Evolutionary conservation across 176 grass and related monocot genomes (phyloP).

Genomic region (Canna indica): DNA sequence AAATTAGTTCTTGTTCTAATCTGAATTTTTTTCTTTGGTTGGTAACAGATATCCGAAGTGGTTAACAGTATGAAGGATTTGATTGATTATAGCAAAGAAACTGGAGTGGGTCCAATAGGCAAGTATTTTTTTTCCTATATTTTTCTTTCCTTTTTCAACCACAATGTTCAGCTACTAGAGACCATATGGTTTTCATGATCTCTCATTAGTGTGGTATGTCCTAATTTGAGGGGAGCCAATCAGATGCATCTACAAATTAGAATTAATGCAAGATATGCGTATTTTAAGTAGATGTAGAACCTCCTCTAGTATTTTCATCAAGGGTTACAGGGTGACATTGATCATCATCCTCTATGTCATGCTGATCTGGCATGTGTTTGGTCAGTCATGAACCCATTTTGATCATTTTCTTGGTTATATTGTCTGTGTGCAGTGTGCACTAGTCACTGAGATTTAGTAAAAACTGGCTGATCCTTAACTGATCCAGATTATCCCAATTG

Average conservation of each 20-base stretch:
- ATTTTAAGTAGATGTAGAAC: neutral
- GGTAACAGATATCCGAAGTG: slow-evolving; percentile 78
- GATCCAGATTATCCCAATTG: too few relatives aligned
- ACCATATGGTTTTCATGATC: too few relatives aligned
- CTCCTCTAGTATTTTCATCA: neutral
- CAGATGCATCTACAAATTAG: neutral
- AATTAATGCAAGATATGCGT: too few relatives aligned
- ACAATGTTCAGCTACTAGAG: neutral
- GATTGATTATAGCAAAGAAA: slow-evolving; percentile 91
- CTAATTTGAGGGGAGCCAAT: neutral
- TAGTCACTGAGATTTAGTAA: too few relatives aligned
- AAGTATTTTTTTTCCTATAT: slow-evolving; percentile 13
- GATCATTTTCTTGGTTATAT: neutral
- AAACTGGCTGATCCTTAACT: too few relatives aligned
- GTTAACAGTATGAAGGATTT: slow-evolving; percentile 99
- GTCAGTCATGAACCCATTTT: neutral
- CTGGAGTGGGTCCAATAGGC: slow-evolving; percentile 79
- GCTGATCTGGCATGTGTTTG: neutral
- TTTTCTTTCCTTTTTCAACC: too few relatives aligned
- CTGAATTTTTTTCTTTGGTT: slow-evolving; percentile 22
- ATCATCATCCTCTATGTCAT: neutral
- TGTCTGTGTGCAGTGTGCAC: too few relatives aligned
- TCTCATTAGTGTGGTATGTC: too few relatives aligned
- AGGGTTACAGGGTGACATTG: neutral
- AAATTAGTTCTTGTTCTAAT: neutral